Evolutionary conservation across 805 yeast species (phyloP).

Genomic region (Brettanomyces naardenensis): DNA sequence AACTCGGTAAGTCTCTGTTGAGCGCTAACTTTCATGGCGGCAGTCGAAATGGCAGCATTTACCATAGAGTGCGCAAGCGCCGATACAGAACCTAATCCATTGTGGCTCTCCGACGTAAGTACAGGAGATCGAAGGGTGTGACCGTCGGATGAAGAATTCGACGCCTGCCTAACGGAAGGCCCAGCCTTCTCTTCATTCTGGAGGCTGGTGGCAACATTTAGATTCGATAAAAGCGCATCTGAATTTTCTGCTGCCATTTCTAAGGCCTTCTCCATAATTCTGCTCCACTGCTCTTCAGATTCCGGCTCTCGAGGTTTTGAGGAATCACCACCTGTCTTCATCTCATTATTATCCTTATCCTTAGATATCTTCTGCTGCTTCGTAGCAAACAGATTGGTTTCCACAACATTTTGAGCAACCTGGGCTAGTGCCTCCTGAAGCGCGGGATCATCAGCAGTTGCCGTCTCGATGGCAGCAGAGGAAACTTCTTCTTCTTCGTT

Average conservation of each 20-base stretch:
- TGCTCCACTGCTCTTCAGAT: constrained; percentile 37
- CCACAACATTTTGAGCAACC: constrained; percentile 48
- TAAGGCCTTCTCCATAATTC: constrained; percentile 70
- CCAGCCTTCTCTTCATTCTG: background rate
- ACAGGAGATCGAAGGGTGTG: background rate
- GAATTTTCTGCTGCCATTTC: constrained; percentile 69
- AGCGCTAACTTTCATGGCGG: constrained; percentile 17
- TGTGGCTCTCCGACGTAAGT: constrained; percentile 2
- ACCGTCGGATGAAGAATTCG: background rate
- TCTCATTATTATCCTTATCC: constrained; percentile 6
- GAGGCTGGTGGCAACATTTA: constrained; percentile 11
- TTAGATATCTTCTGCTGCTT: constrained; percentile 4
- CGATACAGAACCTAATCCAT: constrained; percentile 1
- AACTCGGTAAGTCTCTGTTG: constrained; percentile 18
- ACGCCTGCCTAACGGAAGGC: background rate
- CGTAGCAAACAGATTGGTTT: constrained; percentile 15
- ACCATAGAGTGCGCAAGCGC: constrained; percentile 10
- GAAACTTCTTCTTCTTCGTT: too few relatives aligned
- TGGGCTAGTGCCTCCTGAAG: constrained; percentile 48
- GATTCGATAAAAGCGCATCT: constrained; percentile 29
- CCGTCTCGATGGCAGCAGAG: background rate
- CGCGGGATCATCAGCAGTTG: constrained; percentile 23
- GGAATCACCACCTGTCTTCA: background rate
- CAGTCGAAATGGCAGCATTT: constrained; percentile 18
- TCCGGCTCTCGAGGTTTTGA: background rate